A percentile compares a stretch with the other conserved stretches of the same genome.
These are phyloP conservation scores for Salvia sclarea DNA, from an alignment of 305 asterid species.

Conservation along the genomic window DNA sequence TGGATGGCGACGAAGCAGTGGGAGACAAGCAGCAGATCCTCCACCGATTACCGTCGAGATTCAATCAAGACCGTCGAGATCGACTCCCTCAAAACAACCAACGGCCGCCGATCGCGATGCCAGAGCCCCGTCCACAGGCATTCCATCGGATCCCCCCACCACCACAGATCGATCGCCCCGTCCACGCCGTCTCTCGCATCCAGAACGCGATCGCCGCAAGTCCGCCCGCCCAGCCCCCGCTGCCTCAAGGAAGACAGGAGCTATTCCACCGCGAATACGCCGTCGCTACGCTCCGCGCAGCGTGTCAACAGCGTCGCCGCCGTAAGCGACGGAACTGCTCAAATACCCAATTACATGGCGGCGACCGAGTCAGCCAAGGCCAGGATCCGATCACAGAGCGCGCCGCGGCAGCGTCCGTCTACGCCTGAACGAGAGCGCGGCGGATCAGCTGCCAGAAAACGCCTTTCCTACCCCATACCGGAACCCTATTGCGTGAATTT, in stretches of 20 bases:
- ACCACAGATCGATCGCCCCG: constrained; percentile 35
- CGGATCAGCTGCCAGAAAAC: constrained; percentile 60
- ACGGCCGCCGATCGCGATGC: constrained; percentile 56
- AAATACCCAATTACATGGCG: constrained; percentile 85
- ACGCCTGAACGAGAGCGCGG: constrained; percentile 81
- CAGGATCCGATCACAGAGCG: constrained; percentile 74
- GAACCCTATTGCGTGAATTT: constrained; percentile 48
- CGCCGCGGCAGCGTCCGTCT: constrained; percentile 75
- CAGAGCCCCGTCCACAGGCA: constrained; percentile 56
- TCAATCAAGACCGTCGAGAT: constrained; percentile 69
- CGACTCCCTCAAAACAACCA: constrained; percentile 46
- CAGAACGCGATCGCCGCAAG: constrained; percentile 43
- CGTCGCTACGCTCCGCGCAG: constrained; percentile 55
- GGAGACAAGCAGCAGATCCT: constrained; percentile 62
- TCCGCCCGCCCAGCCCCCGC: constrained; percentile 58
- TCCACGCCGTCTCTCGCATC: constrained; percentile 51
- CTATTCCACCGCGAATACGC: constrained; percentile 86
- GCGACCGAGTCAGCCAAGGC: constrained; percentile 88
- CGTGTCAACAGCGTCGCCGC: constrained; percentile 41
- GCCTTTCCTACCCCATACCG: constrained; percentile 69
- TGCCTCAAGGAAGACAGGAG: constrained; percentile 51
- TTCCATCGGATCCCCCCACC: constrained; percentile 45
- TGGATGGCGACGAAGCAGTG: constrained; percentile 71
- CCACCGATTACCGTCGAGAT: constrained; percentile 62
- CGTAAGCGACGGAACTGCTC: constrained; percentile 38